A percentile compares a stretch with the other conserved stretches of the same genome.
phyloP scores from a whole-genome alignment of 768 basidiomycete species.

The Leccinellum luteum region DNA sequence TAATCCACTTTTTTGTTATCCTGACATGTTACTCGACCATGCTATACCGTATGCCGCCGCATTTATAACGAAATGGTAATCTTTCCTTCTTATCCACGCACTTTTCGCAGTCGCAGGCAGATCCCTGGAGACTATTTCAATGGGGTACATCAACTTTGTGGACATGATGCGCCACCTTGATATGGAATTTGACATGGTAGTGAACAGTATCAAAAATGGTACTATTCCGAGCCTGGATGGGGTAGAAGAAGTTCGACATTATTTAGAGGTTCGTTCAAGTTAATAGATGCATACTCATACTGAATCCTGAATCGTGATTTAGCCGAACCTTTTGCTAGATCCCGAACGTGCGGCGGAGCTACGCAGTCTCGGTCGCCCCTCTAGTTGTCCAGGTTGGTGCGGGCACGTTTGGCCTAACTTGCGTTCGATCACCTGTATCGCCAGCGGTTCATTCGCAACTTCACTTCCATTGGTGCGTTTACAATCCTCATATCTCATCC shows the following conservation, averaged over 20 bases:
- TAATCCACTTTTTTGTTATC: too few species aligned
- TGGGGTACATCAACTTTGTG: neutral
- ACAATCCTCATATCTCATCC: too few species aligned
- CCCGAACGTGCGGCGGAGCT: neutral
- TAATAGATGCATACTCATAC: neutral
- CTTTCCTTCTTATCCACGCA: too few species aligned
- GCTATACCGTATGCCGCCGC: too few species aligned
- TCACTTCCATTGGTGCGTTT: neutral
- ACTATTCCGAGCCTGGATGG: neutral
- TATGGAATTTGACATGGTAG: neutral
- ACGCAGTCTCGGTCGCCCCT: neutral
- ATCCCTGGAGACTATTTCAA: neutral
- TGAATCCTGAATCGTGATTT: neutral
- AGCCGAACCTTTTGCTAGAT: neutral
- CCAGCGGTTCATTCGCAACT: neutral
- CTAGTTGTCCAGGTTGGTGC: neutral
- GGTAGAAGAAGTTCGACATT: neutral
- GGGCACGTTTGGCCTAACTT: neutral
- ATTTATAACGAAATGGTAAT: too few species aligned
- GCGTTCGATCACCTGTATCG: neutral
- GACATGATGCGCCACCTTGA: neutral
- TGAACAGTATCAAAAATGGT: neutral
- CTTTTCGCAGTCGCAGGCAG: neutral
- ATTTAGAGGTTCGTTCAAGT: neutral
- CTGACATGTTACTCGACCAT: too few species aligned